Conservation (phyloP, 2,329 filamentous ascomycete genomes). For the Eutypella sp. region DNA sequence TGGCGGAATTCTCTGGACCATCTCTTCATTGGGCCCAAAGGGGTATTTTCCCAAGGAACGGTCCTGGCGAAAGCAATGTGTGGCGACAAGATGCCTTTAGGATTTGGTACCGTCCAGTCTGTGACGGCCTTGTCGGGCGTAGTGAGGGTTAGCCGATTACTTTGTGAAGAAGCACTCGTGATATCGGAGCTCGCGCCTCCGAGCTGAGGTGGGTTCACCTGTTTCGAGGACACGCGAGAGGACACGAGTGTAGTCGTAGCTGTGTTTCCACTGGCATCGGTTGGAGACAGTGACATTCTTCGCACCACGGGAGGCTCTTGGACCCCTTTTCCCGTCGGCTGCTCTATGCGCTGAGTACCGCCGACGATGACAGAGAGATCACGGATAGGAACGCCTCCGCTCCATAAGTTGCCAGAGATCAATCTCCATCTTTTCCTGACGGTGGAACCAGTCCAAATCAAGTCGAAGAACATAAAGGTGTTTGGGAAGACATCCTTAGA, state of each 20-base stretch:
- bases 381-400: constrained; percentile 15
- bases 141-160: constrained; percentile 22
- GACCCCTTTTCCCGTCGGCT: constrained; percentile 3
- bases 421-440: constrained; percentile 34
- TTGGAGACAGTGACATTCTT: not conserved
- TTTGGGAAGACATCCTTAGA: constrained; percentile 40
- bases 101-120: constrained; percentile 29
- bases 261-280: not conserved
- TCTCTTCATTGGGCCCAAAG: constrained; percentile 36
- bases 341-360: constrained; percentile 13
- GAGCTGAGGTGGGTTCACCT: not conserved
- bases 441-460: constrained; percentile 35
- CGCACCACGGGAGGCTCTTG: not conserved
- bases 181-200: constrained; percentile 21
- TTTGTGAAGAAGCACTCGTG: constrained; percentile 21
- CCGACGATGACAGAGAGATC: constrained; percentile 18
- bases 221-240: not conserved
- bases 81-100: constrained; percentile 24
- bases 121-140: constrained; percentile 29
- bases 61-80: constrained; percentile 26
- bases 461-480: constrained; percentile 29
- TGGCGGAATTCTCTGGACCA: constrained; percentile 43
- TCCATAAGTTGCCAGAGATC: constrained; percentile 36
- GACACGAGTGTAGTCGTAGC: not conserved
- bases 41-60: constrained; percentile 38